A percentile compares a stretch with the other conserved stretches of the same genome.
Conservation (phyloP, 306 rosid species). For the Urtica urens region DNA sequence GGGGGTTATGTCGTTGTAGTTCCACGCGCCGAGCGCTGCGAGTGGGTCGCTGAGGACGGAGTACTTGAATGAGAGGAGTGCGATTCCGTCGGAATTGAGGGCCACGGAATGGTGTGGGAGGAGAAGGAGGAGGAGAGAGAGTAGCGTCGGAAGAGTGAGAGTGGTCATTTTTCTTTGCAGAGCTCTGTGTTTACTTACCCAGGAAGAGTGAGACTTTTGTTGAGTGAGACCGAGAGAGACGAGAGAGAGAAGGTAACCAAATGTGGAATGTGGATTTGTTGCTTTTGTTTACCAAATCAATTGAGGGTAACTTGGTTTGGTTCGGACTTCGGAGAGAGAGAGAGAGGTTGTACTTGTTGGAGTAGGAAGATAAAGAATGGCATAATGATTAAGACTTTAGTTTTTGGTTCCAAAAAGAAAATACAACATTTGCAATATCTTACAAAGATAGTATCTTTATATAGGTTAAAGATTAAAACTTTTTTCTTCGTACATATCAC, state of each 20-base stretch:
- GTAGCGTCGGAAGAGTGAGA: constrained; percentile 23
- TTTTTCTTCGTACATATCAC: too few relatives aligned
- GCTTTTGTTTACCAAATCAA: constrained; percentile 55
- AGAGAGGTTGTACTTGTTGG: not conserved
- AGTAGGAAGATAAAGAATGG: not conserved
- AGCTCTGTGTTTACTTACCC: constrained; percentile 32
- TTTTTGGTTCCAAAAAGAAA: not conserved
- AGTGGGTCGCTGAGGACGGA: constrained; percentile 69
- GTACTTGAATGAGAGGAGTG: constrained; percentile 64
- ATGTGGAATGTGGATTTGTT: constrained; percentile 20
- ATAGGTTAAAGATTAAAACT: too few relatives aligned
- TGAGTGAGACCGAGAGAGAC: constrained; percentile 14
- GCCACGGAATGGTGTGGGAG: constrained; percentile 26
- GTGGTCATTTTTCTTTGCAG: constrained; percentile 12
- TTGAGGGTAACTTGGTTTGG: constrained; percentile 1
- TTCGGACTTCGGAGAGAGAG: not conserved
- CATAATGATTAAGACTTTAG: not conserved
- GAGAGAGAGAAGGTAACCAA: constrained; percentile 45
- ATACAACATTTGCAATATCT: too few relatives aligned
- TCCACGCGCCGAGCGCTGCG: constrained; percentile 53
- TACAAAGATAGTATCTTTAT: too few relatives aligned
- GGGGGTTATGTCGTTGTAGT: constrained; percentile 52
- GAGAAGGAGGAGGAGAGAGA: constrained; percentile 11
- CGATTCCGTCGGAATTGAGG: constrained; percentile 60
- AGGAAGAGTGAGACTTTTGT: constrained; percentile 24